Base-by-base conservation (phyloP, 176 grass and related monocot species). In the Urochloa ruziziensis region DNA sequence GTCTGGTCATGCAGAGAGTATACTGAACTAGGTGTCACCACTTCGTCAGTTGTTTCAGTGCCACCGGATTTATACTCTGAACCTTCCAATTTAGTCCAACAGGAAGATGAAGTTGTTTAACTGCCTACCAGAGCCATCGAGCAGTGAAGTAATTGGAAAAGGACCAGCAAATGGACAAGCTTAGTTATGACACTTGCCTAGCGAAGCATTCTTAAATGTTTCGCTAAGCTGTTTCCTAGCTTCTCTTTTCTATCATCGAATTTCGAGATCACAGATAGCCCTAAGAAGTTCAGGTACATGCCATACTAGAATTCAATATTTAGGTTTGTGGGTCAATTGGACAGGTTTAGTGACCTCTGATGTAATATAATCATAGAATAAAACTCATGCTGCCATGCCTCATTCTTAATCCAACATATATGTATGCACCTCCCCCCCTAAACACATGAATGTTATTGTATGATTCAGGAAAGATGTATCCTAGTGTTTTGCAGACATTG, bases 401-500 rank as follows among this genome's bases (percentile, higher is more conserved):
- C n/a, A n/a, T 37, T 84, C 61, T 61, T 49, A 69, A 42, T 67
- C 4, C 10, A 35, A 18, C 35, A 61, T 44, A 58, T 39, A n/a
- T 25, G 19, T n/a, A 47, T 73, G 17, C n/a, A n/a, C n/a, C n/a
- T n/a, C 21, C 23, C 30, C 30, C 60, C 18, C 39, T 39, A 65
- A 52, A 58, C 3, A 89, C 18, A 27, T 63, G 15, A 43, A 18
- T 62, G 0, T 64, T 79, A 58, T 72, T 6, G 49, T 53, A 67
- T 0, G 4, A 67, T 67, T 84, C 9, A 75, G 62, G 40, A 5
- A 76, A 72, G 19, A 58, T 36, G 29, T 47, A 51, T 29, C 42
- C 3, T 29, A 46, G 35, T 76, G 24, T 77, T 86, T 62, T 82
- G 46, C 46, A 82, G n/a, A n/a, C n/a, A n/a, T n/a, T n/a, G 6